Conservation (phyloP, 1,284 basidiomycete species). For the Tilletia setariae region DNA sequence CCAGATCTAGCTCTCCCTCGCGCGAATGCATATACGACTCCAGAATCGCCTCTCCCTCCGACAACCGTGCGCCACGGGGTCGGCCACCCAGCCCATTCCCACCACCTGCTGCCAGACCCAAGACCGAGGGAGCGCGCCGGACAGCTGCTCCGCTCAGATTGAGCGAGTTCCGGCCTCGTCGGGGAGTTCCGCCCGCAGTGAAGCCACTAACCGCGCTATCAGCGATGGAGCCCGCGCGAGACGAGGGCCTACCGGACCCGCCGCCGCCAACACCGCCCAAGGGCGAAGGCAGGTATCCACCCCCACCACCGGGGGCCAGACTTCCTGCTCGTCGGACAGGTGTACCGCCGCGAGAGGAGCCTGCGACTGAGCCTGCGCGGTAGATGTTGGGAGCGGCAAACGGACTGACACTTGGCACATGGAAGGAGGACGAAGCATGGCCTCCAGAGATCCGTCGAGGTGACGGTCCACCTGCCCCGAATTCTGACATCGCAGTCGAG, state of each 20-base stretch:
- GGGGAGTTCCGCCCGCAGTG: slow-evolving; percentile 4
- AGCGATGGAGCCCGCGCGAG: slow-evolving; percentile 1
- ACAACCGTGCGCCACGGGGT: not conserved
- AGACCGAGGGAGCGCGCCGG: not conserved
- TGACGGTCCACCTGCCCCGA: not conserved
- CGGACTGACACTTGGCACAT: not conserved
- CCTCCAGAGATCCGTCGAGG: not conserved
- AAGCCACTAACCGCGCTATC: slow-evolving; percentile 4
- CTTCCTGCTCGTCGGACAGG: not conserved
- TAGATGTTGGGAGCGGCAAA: slow-evolving; percentile 1
- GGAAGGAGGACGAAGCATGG: not conserved
- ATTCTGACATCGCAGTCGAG: not conserved
- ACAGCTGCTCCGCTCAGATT: slow-evolving; percentile 7
- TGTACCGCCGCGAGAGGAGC: not conserved
- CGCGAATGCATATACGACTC: not conserved
- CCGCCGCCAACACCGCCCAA: not conserved
- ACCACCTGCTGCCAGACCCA: not conserved
- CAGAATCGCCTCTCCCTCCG: slow-evolving; percentile 7
- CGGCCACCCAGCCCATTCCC: not conserved
- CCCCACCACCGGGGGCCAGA: not conserved
- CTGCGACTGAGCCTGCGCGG: not conserved
- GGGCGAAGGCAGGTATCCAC: not conserved
- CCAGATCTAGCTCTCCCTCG: slow-evolving; percentile 1
- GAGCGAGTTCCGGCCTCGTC: not conserved
- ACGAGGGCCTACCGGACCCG: not conserved